Conservation (phyloP, 2,329 filamentous ascomycete species). For the Mycosphaerella sp. region DNA sequence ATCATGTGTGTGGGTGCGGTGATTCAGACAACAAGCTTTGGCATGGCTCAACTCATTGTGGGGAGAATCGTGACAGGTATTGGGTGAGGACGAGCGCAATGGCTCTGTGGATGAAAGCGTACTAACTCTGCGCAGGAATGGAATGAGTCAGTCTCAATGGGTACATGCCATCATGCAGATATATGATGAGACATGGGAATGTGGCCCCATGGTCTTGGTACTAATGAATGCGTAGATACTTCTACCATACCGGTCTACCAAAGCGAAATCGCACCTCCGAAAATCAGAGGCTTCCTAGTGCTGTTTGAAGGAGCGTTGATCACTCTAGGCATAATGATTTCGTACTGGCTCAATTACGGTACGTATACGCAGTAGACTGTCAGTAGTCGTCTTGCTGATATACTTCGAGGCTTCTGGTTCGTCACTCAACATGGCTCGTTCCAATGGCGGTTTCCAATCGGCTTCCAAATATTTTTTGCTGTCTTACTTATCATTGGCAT, state of each 20-base stretch:
- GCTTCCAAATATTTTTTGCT: slow-evolving; percentile 52
- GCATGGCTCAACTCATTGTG: slow-evolving; percentile 43
- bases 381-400: slow-evolving; percentile 31
- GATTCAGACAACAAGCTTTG: slow-evolving; percentile 46
- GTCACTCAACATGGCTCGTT: slow-evolving; percentile 37
- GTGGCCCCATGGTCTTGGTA: too few species aligned
- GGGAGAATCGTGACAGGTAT: slow-evolving; percentile 47
- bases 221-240: slow-evolving; percentile 2
- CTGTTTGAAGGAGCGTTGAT: slow-evolving; percentile 88
- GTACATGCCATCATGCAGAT: too few species aligned
- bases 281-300: slow-evolving; percentile 85
- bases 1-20: slow-evolving; percentile 57
- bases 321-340: slow-evolving; percentile 44
- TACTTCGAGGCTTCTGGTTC: slow-evolving; percentile 36
- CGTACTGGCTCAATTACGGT: slow-evolving; percentile 37
- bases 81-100: too few species aligned
- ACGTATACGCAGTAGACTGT: slow-evolving; percentile 37
- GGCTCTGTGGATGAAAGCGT: too few species aligned
- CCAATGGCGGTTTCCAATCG: slow-evolving; percentile 50
- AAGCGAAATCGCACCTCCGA: slow-evolving; percentile 66
- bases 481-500: slow-evolving; percentile 46
- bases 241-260: slow-evolving; percentile 44
- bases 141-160: too few species aligned
- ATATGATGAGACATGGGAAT: too few species aligned
- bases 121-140: too few species aligned